phyloP scores from a whole-genome alignment of 257 asterid genomes.

The Plantago elongata region DNA sequence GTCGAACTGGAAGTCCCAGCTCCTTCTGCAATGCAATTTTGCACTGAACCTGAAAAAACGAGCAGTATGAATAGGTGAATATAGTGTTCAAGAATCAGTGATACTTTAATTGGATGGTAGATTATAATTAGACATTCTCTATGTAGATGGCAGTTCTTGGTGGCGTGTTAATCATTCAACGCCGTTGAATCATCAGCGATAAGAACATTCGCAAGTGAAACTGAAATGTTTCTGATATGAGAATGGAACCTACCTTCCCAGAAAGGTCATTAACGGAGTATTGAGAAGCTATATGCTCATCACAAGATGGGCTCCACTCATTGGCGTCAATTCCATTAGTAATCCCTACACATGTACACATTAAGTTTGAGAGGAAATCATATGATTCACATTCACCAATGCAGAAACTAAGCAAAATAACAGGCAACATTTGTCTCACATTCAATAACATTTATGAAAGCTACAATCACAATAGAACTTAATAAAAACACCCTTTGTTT shows the following conservation, averaged over 20 bases:
- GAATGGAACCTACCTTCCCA: constrained; percentile 65
- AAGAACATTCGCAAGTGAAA: constrained; percentile 14
- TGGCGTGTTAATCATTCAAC: neutral
- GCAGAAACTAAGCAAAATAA: neutral
- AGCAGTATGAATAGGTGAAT: neutral
- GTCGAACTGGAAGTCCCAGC: constrained; percentile 78
- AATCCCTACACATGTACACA: constrained; percentile 53
- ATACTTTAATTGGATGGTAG: too few relatives aligned
- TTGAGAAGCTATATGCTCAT: constrained; percentile 48
- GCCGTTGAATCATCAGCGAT: neutral
- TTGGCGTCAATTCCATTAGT: constrained; percentile 76
- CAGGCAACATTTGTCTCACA: neutral
- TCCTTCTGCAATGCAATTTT: constrained; percentile 84
- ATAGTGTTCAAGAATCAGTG: too few relatives aligned
- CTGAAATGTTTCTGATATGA: neutral
- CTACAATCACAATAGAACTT: constrained; percentile 1
- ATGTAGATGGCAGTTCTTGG: neutral
- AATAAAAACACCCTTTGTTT: neutral
- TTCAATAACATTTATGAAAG: neutral
- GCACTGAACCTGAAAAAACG: constrained; percentile 54
- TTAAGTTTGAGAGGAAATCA: constrained; percentile 11
- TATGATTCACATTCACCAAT: constrained; percentile 1
- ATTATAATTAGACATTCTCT: neutral
- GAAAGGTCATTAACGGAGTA: constrained; percentile 74
- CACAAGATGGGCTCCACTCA: constrained; percentile 86